Percentiles rank a stretch among this genome's conserved stretches.
Conservation (phyloP, 495 filamentous ascomycete genomes). For the Tetracladium setigerum region DNA sequence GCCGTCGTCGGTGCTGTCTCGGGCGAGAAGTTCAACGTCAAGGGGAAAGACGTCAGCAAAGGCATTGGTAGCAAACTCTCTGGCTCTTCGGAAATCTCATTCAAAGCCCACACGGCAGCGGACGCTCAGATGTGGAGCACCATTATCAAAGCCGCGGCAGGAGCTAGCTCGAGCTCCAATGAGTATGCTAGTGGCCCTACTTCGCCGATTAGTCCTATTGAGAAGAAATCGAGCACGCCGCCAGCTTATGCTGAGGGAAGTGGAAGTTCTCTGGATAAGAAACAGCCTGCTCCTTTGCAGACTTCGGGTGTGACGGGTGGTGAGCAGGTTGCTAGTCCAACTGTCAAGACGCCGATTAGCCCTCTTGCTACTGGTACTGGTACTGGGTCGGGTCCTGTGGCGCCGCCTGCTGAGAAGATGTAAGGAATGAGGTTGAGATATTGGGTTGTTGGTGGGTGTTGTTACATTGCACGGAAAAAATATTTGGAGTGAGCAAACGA, state of each 20-base stretch:
- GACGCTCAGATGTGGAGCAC: conserved; percentile 80
- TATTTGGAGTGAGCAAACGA: too few relatives aligned
- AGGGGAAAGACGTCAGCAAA: conserved; percentile 74
- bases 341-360: conserved; percentile 9
- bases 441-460: background rate
- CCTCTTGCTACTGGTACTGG: background rate
- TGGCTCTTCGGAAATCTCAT: conserved; percentile 42
- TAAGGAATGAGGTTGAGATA: background rate
- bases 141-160: conserved; percentile 47
- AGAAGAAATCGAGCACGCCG: conserved; percentile 15
- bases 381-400: background rate
- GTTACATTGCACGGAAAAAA: too few relatives aligned
- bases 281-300: conserved; percentile 26
- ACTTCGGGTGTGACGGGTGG: conserved; percentile 24
- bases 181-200: conserved; percentile 17
- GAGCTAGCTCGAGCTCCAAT: conserved; percentile 2
- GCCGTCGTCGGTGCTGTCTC: conserved; percentile 67
- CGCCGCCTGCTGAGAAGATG: background rate
- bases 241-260: conserved; percentile 14
- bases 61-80: conserved; percentile 43
- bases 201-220: conserved; percentile 23
- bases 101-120: conserved; percentile 60
- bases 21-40: conserved; percentile 83
- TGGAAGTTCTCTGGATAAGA: background rate
- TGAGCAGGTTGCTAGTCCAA: conserved; percentile 15